phyloP scores from a whole-genome alignment of 345 rosid species.

The Angophora floribunda region DNA sequence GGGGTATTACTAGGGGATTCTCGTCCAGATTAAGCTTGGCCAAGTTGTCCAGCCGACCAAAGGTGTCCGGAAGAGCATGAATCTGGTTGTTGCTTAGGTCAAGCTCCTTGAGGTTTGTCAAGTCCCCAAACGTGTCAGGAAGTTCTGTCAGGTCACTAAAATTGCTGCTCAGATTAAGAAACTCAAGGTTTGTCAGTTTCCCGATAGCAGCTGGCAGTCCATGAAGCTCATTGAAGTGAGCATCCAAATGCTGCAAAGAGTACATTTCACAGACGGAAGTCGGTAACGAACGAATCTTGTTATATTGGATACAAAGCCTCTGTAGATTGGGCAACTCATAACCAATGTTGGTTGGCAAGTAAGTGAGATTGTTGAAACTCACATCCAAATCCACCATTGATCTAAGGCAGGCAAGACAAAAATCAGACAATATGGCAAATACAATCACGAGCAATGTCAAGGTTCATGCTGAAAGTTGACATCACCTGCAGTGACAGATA shows the following conservation, averaged over 20 bases:
- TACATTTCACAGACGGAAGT: constrained; percentile 67
- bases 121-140: constrained; percentile 68
- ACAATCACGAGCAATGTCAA: neutral
- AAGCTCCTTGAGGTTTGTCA: constrained; percentile 71
- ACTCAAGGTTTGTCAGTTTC: constrained; percentile 57
- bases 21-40: constrained; percentile 58
- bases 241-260: constrained; percentile 54
- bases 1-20: constrained; percentile 73
- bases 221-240: constrained; percentile 73
- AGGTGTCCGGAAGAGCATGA: constrained; percentile 68
- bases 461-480: neutral
- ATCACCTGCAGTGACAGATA: constrained; percentile 71
- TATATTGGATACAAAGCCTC: constrained; percentile 53
- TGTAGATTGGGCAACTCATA: constrained; percentile 48
- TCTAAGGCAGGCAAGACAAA: constrained; percentile 10
- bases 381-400: constrained; percentile 65
- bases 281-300: constrained; percentile 72
- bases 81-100: constrained; percentile 91
- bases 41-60: constrained; percentile 70
- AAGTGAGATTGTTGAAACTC: constrained; percentile 67
- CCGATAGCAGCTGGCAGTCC: constrained; percentile 63
- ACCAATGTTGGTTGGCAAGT: constrained; percentile 87
- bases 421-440: neutral
- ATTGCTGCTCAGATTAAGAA: constrained; percentile 62
- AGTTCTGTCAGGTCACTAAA: constrained; percentile 73